Evolutionary conservation across 1,284 basidiomycete species (phyloP), one percentile per base, ranked within the genome.

Genomic region (Earliella scabrosa): DNA sequence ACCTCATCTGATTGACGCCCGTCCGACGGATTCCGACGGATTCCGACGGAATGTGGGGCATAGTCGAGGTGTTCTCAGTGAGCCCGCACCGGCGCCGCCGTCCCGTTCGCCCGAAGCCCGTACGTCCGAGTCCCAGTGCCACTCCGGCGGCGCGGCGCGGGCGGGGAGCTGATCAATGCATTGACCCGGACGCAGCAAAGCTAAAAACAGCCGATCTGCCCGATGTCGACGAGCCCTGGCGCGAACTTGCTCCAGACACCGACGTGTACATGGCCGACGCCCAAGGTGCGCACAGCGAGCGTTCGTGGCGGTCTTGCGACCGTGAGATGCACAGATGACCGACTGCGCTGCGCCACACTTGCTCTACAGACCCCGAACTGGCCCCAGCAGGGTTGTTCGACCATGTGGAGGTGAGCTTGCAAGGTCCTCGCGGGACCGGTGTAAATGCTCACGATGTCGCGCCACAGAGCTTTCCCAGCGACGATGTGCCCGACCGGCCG

Each of bases 401-500:
- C 20, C 59, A 62, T 23, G 56, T 60, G 8, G 55, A 65, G 53
- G 65, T 63, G 35, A 41, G 61, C 45, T 35, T n/a, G 9, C 11
- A 29, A 8, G n/a, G n/a, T n/a, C n/a, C n/a, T 3, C 4, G 13
- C 18, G 8, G 16, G 31, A 14, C 11, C 20, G 21, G 18, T n/a
- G 36, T 34, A 16, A 7, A n/a, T 38, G 23, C 45, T 46, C 44
- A 48, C 20, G 16, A 13, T 21, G 31, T 14, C n/a, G n/a, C n/a
- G 24, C 8, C 41, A 38, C 48, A 62, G 55, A 36, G 53, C 35
- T 56, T 58, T 54, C 48, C 61, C 20, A 50, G 61, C 40, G 52
- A 56, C 16, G 60, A 56, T 13, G n/a, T 57, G 53, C 76, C 73
- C 11, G 67, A 73, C 32, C 75, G 80, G 16, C 85, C 85, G 5